Base-by-base conservation (phyloP, 2,329 filamentous ascomycete genomes). In the Cyphellophora europaea region DNA sequence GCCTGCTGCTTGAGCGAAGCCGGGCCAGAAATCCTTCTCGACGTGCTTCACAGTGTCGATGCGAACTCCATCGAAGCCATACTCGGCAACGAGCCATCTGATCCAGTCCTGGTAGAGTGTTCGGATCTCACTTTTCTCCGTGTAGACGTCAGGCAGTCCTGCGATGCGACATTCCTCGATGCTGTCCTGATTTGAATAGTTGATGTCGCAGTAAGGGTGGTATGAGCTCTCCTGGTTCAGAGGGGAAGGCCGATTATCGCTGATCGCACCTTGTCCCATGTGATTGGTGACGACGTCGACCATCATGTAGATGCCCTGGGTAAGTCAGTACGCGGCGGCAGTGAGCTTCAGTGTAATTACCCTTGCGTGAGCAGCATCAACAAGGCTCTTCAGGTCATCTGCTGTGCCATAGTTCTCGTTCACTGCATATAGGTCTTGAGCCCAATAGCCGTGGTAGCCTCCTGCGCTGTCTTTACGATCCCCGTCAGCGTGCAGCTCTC, bases 201-300 rank as follows among this genome's bases (percentile, higher is more conserved):
- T 50, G 10, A 58, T 57, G 3, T 44, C 38, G 32, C 55, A 58
- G 19, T 47, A 51, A 5, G 45, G 13, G 29, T 51, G 58, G 25
- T 50, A 61, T 29, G 57, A 57, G 10, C 53, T 53, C 30, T 51
- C 8, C 37, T 54, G 46, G 33, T 45, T 45, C 34, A 49, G 55
- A 4, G 54, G 43, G n/a, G 28, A 47, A 4, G 48, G 50, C 32
- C 54, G 54, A 18, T 52, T 41, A 25, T 52, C 33, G 16, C 45
- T 43, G 8, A 48, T 49, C 33, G 55, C 48, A 6, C 53, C 49
- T 10, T 48, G 56, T 5, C 52, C 61, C 56, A 64, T 59, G 37
- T 71, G 65, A 48, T 71, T 71, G 25, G 66, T 60, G 6, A 71
- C 67, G 2, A 67, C 59, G 42, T 72, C 68, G 30, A 69, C 57